A percentile compares a stretch with the other conserved stretches of the same genome.
These are phyloP conservation scores for Myxozyma neotropica DNA, from an alignment of 805 yeast species.

Conservation along the genomic window DNA sequence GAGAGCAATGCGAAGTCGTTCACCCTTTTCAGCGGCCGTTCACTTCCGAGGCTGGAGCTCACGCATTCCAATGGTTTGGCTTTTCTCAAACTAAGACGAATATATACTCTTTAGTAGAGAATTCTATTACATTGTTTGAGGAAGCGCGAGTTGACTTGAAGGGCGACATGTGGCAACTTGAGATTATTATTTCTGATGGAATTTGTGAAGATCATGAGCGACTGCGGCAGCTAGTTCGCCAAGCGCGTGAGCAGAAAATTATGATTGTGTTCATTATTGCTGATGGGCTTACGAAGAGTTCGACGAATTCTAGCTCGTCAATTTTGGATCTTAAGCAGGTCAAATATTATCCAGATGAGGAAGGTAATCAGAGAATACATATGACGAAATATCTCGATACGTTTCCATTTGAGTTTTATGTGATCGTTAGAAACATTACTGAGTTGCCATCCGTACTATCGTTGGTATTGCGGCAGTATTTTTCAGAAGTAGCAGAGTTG, in stretches of 20 bases:
- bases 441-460: constrained; percentile 93
- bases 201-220: constrained; percentile 93
- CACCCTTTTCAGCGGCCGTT: constrained; percentile 90
- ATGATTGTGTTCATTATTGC: constrained; percentile 94
- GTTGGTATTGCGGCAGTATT: constrained; percentile 86
- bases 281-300: constrained; percentile 71
- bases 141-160: constrained; percentile 52
- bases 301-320: constrained; percentile 45
- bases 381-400: constrained; percentile 85
- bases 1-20: constrained; percentile 77
- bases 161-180: constrained; percentile 84
- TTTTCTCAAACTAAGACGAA: constrained; percentile 89
- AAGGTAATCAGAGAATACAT: constrained; percentile 70
- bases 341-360: constrained; percentile 57
- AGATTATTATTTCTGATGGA: constrained; percentile 93
- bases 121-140: constrained; percentile 73
- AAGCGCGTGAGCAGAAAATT: constrained; percentile 86
- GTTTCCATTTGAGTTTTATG: constrained; percentile 97
- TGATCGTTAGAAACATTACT: constrained; percentile 82
- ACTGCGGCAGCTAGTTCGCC: constrained; percentile 79
- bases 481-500: constrained; percentile 64
- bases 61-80: constrained; percentile 82
- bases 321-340: constrained; percentile 96
- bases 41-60: constrained; percentile 78
- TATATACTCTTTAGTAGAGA: constrained; percentile 68